These are phyloP conservation scores for Davidsoniella neocaledoniae DNA, from an alignment of 2,329 filamentous ascomycete genomes.

Conservation along the genomic window DNA sequence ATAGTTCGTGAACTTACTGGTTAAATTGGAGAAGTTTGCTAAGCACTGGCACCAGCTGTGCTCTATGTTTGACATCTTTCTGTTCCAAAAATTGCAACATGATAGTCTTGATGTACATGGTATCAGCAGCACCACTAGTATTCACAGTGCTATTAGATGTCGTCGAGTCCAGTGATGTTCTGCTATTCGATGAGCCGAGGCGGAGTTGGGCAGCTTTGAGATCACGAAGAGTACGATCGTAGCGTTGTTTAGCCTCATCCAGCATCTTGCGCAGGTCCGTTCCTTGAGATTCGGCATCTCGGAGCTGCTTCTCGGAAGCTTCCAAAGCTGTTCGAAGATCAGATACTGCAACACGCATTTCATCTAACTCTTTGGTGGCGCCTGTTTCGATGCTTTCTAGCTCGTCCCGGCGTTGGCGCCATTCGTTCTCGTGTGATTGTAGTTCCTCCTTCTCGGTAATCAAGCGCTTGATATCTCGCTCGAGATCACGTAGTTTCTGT, in stretches of 20 bases:
- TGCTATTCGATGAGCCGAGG: constrained; percentile 21
- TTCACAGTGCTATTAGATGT: constrained; percentile 15
- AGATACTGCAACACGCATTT: constrained; percentile 60
- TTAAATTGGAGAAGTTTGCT: constrained; percentile 63
- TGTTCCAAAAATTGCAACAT: constrained; percentile 68
- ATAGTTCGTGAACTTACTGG: constrained; percentile 34
- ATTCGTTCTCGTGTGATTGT: constrained; percentile 55
- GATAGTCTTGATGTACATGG: constrained; percentile 63
- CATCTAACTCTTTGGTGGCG: constrained; percentile 54
- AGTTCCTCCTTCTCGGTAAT: constrained; percentile 64
- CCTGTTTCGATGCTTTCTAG: constrained; percentile 54
- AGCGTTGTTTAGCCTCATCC: constrained; percentile 58
- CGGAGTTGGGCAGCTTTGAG: constrained; percentile 35
- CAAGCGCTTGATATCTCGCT: constrained; percentile 56
- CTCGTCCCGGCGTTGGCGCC: constrained; percentile 56
- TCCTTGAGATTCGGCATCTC: constrained; percentile 70
- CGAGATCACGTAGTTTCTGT: constrained; percentile 60
- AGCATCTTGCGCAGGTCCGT: constrained; percentile 56
- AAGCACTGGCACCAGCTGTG: constrained; percentile 61
- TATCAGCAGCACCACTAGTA: constrained; percentile 24
- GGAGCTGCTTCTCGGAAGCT: constrained; percentile 68
- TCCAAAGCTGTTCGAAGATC: constrained; percentile 69
- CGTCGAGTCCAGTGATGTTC: constrained; percentile 30
- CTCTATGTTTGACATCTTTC: constrained; percentile 58
- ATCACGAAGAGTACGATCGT: constrained; percentile 65